Percentiles rank a stretch among this genome's conserved stretches.
Conservation (phyloP, 257 asterid genomes). For the Solanum arcanum region DNA sequence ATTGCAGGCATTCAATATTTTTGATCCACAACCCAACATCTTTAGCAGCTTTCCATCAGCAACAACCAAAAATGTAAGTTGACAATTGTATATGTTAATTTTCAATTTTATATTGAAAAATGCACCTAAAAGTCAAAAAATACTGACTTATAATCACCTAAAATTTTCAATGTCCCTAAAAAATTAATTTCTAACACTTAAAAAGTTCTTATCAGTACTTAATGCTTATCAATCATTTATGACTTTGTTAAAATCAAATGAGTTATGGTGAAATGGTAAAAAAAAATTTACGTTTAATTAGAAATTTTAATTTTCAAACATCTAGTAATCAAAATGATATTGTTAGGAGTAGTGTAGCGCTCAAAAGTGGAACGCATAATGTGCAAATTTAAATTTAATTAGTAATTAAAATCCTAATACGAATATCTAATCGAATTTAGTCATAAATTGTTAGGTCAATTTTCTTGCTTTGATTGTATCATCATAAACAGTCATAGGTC, state of each 20-base stretch:
- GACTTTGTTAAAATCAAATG: too few species aligned
- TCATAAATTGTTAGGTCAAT: neutral
- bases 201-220: neutral
- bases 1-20: constrained; percentile 73
- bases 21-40: constrained; percentile 48
- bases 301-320: fast-evolving
- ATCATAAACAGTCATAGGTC: neutral
- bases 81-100: neutral
- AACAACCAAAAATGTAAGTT: constrained; percentile 71
- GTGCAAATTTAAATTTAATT: neutral
- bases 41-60: constrained; percentile 35
- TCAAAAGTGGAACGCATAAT: neutral
- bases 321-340: neutral
- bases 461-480: neutral
- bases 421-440: fast-evolving
- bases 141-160: neutral
- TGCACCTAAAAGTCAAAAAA: neutral
- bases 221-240: neutral
- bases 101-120: neutral
- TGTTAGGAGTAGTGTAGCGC: neutral
- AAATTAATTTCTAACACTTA: neutral
- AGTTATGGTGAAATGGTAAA: neutral
- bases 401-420: neutral
- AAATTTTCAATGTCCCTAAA: neutral
- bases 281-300: too few species aligned